Conservation (phyloP, 139 green algal species). For the Chlorella sorokiniana region DNA sequence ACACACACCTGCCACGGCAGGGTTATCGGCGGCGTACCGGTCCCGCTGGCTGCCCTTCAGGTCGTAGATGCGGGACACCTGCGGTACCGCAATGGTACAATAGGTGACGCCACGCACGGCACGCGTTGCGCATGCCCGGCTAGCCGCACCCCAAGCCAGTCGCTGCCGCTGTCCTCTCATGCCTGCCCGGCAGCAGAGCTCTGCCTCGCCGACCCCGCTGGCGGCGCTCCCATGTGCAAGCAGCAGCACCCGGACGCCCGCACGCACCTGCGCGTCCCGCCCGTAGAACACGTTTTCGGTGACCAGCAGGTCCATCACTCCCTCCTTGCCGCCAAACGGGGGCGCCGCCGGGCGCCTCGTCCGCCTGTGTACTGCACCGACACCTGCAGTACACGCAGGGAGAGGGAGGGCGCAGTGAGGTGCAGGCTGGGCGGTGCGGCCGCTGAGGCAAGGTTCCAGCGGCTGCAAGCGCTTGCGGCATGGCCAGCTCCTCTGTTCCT, state of each 20-base stretch:
- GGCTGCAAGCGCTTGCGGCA: neutral
- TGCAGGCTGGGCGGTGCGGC: neutral
- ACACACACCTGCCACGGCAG: slow-evolving; percentile 16
- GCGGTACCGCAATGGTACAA: neutral
- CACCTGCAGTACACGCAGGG: slow-evolving; percentile 4
- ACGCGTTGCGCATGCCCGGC: no score
- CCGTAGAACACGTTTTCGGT: slow-evolving; percentile 97
- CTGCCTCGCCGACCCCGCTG: neutral
- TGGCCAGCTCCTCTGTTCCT: no score
- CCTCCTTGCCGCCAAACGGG: slow-evolving; percentile 48
- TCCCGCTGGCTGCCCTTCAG: slow-evolving; percentile 82
- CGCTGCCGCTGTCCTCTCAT: neutral
- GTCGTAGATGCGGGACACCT: slow-evolving; percentile 87
- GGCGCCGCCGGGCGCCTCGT: neutral
- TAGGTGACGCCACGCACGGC: neutral
- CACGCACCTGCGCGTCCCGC: slow-evolving; percentile 36
- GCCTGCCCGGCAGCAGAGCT: neutral
- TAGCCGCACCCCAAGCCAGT: no score
- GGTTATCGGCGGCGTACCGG: slow-evolving; percentile 52
- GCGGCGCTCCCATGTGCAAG: neutral
- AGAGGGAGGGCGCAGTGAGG: neutral
- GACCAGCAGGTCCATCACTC: slow-evolving; percentile 85
- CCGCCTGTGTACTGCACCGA: slow-evolving; percentile 31
- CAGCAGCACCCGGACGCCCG: neutral
- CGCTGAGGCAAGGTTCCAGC: neutral